Evolutionary conservation across 2,329 filamentous ascomycete species (phyloP), one percentile per base, ranked within the genome.

Genomic region (Fusarium secorum): DNA sequence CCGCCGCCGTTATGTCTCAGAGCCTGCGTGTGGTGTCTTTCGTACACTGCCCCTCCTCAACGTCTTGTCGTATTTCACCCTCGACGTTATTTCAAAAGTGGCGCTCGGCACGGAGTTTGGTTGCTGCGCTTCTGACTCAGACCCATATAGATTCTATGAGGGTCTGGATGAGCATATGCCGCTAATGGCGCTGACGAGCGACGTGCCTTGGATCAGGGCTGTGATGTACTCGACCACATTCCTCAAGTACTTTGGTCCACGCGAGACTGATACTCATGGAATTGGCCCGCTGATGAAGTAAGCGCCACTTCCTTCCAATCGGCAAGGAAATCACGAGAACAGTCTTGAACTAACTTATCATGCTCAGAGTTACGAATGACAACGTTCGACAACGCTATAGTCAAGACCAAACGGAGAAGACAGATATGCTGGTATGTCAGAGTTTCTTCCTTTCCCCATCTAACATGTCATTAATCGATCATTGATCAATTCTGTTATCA

Each of bases 211-310:
- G 60, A 39, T 64, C 6, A 0, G 60, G 20, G 17, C 20, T 0
- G 8, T 63, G 0, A 28, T 64, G 15, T 63, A 17, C n/a, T 64
- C 60, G 0, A 41, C 33, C 0, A 30, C 22, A 0, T 64, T 63
- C 11, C n/a, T 64, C 6, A 63, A 63, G 1, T 63, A 24, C 0
- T 46, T 64, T 30, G 60, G 60, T 0, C 60, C 60, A 3, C 33
- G 33, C 0, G 58, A 64, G 5, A 54, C 33, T 1, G 60, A 63
- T 11, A 2, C 9, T 5, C 10, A 53, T 15, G 60, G 45, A 4
- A 20, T 64, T 9, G 60, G 60, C 4, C 60, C 28, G 5, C 6
- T 64, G 0, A 64, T 64, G 45, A 63, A 62, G 60, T 45, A 38
- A 1, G 36, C 11, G 8, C 4, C 20, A n/a, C 11, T 39, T n/a